A percentile compares a stretch with the other conserved stretches of the same genome.
Evolutionary conservation across 768 basidiomycete genomes (phyloP).

Genomic region (Boletus rufocinnamomeus): DNA sequence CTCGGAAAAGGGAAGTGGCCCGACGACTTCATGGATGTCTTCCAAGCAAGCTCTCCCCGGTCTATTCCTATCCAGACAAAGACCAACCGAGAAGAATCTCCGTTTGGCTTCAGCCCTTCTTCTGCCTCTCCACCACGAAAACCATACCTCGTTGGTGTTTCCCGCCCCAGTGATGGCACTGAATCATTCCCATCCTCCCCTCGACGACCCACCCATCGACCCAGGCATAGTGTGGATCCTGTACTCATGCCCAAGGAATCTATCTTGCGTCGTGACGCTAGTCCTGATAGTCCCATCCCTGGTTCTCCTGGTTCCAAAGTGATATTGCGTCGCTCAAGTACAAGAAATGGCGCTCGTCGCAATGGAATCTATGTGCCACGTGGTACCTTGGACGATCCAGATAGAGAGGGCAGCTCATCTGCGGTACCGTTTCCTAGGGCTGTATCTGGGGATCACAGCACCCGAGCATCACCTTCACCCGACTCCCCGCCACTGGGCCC

Average conservation of each 20-base stretch:
- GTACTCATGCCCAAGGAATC: conserved; percentile 52
- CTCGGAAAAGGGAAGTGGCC: conserved; percentile 83
- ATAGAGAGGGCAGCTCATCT: conserved; percentile 38
- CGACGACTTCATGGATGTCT: conserved; percentile 72
- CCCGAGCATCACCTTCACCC: conserved; percentile 39
- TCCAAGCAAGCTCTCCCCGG: conserved; percentile 39
- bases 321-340: conserved; percentile 58
- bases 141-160: conserved; percentile 51
- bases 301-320: conserved; percentile 42
- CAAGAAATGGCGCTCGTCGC: conserved; percentile 48
- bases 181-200: conserved; percentile 42
- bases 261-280: conserved; percentile 51
- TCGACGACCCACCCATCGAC: conserved; percentile 62
- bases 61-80: conserved; percentile 31
- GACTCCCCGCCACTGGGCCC: conserved; percentile 35
- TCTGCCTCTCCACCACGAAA: conserved; percentile 54
- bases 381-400: conserved; percentile 37
- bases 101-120: conserved; percentile 36
- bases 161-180: conserved; percentile 47
- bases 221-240: conserved; percentile 63
- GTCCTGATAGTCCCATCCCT: conserved; percentile 53
- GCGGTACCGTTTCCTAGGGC: conserved; percentile 69
- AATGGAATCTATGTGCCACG: conserved; percentile 51
- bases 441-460: conserved; percentile 51
- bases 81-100: conserved; percentile 25